A percentile compares a stretch with the other conserved stretches of the same genome.
Evolutionary conservation across 2,329 filamentous ascomycete genomes (phyloP).

Genomic region (Ophiocordyceps unilateralis): DNA sequence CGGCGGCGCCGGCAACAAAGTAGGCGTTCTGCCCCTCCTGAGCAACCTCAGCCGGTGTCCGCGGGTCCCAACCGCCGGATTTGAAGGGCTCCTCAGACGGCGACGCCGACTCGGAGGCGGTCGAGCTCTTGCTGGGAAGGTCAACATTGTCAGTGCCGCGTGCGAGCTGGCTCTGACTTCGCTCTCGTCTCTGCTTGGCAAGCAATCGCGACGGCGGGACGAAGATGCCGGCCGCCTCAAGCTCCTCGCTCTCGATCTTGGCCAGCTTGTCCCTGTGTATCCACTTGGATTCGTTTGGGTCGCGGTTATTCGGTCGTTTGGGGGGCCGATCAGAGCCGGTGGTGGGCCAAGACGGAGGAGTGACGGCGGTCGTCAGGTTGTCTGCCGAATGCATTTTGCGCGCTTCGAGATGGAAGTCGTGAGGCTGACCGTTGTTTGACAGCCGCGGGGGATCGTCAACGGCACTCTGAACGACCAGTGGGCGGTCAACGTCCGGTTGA

Average conservation of each 20-base stretch:
- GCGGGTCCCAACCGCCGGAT: slow-evolving; percentile 45
- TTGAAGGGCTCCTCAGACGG: background rate
- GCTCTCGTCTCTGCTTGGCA: slow-evolving; percentile 27
- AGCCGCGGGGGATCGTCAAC: slow-evolving; percentile 3
- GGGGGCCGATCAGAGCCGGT: slow-evolving; percentile 10
- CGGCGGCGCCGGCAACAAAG: slow-evolving; percentile 28
- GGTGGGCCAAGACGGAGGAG: slow-evolving; percentile 8
- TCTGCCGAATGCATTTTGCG: slow-evolving; percentile 20
- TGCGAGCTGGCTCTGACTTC: slow-evolving; percentile 17
- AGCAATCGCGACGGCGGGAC: slow-evolving; percentile 36
- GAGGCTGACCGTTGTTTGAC: slow-evolving; percentile 1
- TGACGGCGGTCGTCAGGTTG: slow-evolving; percentile 11
- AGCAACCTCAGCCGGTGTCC: slow-evolving; percentile 62
- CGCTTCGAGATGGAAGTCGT: slow-evolving; percentile 11
- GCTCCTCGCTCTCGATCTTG: slow-evolving; percentile 62
- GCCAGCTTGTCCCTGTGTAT: slow-evolving; percentile 75
- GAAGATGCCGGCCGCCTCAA: slow-evolving; percentile 60
- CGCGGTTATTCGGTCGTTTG: slow-evolving; percentile 10
- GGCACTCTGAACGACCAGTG: background rate
- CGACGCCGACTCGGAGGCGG: slow-evolving; percentile 14
- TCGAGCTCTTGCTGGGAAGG: slow-evolving; percentile 28
- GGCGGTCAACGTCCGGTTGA: slow-evolving; percentile 3
- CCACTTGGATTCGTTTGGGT: slow-evolving; percentile 54
- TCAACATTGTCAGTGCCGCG: slow-evolving; percentile 15
- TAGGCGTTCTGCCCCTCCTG: slow-evolving; percentile 35